Conservation (phyloP, 805 yeast species). For the Sugiyamaella lignohabitans region DNA sequence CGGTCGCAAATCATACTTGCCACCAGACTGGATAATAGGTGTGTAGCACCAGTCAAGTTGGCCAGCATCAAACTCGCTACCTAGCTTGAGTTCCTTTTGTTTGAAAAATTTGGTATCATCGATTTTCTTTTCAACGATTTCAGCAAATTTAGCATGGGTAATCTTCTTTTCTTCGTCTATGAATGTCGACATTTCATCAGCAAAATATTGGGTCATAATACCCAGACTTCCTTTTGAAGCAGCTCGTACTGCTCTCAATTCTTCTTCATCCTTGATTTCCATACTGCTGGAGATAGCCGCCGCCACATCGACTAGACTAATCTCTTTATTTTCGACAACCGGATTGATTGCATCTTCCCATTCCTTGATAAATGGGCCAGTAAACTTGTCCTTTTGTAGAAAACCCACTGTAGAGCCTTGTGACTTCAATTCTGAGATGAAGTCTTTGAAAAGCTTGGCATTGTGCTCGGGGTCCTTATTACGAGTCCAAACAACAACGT, state of each 20-base stretch:
- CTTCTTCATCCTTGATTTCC: slow-evolving; percentile 76
- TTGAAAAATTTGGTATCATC: slow-evolving; percentile 70
- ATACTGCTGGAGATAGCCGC: slow-evolving; percentile 49
- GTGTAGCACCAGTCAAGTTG: slow-evolving; percentile 89
- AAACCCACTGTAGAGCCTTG: slow-evolving; percentile 50
- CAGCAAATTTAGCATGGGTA: slow-evolving; percentile 65
- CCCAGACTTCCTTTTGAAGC: slow-evolving; percentile 76
- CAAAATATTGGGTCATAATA: slow-evolving; percentile 66
- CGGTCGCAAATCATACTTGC: slow-evolving; percentile 74
- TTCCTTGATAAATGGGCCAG: slow-evolving; percentile 78
- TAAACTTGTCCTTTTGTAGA: slow-evolving; percentile 68
- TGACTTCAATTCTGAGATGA: slow-evolving; percentile 35
- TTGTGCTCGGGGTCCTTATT: slow-evolving; percentile 78
- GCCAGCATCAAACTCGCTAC: slow-evolving; percentile 66
- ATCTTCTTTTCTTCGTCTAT: slow-evolving; percentile 82
- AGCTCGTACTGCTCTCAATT: slow-evolving; percentile 52
- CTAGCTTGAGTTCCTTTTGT: slow-evolving; percentile 47
- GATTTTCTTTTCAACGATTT: slow-evolving; percentile 70
- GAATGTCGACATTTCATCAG: slow-evolving; percentile 78
- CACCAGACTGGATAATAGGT: slow-evolving; percentile 87
- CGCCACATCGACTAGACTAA: slow-evolving; percentile 45
- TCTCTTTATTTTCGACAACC: slow-evolving; percentile 33
- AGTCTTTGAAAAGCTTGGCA: slow-evolving; percentile 53
- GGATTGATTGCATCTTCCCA: slow-evolving; percentile 44
- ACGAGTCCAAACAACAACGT: slow-evolving; percentile 59